Base-by-base conservation (phyloP, 1,284 basidiomycete genomes). In the Trichosporon sp. region DNA sequence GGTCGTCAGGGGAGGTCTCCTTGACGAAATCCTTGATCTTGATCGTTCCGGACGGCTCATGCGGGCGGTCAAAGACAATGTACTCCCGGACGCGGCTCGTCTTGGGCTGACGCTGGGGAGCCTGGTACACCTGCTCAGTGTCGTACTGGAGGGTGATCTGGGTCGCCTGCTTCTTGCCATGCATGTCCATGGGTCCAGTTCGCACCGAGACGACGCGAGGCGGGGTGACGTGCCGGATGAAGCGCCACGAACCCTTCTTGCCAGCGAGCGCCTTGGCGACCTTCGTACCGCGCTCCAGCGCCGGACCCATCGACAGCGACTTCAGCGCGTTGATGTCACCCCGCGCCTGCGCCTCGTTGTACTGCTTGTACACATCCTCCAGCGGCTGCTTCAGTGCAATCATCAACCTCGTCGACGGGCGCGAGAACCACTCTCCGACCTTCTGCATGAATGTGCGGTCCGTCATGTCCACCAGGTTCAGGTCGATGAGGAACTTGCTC, bases 1-100 rank as follows among this genome's bases (percentile, higher is more conserved):
- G 49, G 27, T 54, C 49, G 27, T 54, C 27, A 7, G 31, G 7
- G 27, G 25, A 6, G 25, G 49, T 54, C 49, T 54, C 96, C 49
- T 54, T 54, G 25, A 29, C 16, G 14, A 54, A 54, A 58, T 56
- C 52, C 58, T 59, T 65, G 40, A 65, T 32, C 14, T 13, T 29
- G 58, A 58, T 59, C 34, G 36, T 25, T 21, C 16, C 29, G 36
- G 58, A 58, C 2, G 31, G 25, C 5, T 7, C 27, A 9, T 49
- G 31, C 23, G 37, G 13, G 14, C 40, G 52, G 52, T 65, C 56
- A 21, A 65, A 65, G 37, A 61, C 60, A 16, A 65, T 36, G 19
- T 62, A 56, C 61, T 65, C 64, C 5, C 44, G 13, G 8, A 65
- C 58, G 54, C 58, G 64, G 37, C 27, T 31, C 7, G 11, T 32